These are phyloP conservation scores for Dovyalis caffra DNA, from an alignment of 345 rosid genomes.

Conservation along the genomic window DNA sequence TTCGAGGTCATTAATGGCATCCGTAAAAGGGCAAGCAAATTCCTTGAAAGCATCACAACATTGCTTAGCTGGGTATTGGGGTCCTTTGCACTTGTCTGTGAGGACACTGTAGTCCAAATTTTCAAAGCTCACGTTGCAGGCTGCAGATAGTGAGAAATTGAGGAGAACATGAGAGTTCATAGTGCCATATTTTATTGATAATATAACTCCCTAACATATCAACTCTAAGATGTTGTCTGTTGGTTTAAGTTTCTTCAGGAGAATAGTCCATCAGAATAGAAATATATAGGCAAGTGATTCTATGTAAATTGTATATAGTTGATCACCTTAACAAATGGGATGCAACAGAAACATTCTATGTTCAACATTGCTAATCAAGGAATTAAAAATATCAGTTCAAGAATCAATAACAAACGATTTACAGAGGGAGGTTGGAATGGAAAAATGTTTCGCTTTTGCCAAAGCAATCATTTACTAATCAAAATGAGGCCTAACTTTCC, in stretches of 20 bases:
- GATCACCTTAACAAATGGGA: too few species aligned
- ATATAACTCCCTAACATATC: not conserved
- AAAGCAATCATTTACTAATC: too few species aligned
- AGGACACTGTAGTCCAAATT: conserved; percentile 60
- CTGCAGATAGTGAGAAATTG: conserved; percentile 24
- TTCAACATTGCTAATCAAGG: not conserved
- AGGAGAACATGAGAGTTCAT: not conserved
- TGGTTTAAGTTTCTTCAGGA: too few species aligned
- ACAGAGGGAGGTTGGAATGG: not conserved
- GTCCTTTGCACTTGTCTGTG: conserved; percentile 73
- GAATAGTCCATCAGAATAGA: too few species aligned
- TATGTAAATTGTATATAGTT: too few species aligned
- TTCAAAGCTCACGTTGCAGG: conserved; percentile 56
- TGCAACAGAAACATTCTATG: not conserved
- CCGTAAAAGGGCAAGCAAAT: conserved; percentile 61
- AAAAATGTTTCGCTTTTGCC: not conserved
- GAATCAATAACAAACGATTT: not conserved
- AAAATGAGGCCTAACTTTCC: not conserved
- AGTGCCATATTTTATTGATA: not conserved
- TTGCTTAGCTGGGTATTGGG: conserved; percentile 47
- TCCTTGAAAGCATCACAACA: conserved; percentile 60
- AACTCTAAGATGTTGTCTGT: too few species aligned
- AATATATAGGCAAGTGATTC: too few species aligned
- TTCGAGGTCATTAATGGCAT: conserved; percentile 45
- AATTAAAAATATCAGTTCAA: not conserved